A percentile compares a stretch with the other conserved stretches of the same genome.
These are phyloP conservation scores for Magnolia changhungtana DNA, from an alignment of 164 flowering plant species.

Conservation along the genomic window DNA sequence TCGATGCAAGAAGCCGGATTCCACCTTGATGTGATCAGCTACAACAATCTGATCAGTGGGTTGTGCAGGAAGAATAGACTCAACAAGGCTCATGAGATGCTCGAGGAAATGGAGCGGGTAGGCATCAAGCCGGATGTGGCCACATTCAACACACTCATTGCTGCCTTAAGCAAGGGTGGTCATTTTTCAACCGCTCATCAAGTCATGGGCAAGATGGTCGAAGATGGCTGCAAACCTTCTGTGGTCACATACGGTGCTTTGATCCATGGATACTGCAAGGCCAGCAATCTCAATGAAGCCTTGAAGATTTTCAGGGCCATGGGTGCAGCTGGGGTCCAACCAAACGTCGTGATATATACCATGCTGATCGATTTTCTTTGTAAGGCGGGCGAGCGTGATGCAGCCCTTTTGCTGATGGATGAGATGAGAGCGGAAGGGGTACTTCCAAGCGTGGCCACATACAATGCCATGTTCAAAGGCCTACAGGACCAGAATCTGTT, in stretches of 20 bases:
- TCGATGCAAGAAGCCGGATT: slow-evolving; percentile 65
- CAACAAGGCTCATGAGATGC: slow-evolving; percentile 51
- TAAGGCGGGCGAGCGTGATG: slow-evolving; percentile 42
- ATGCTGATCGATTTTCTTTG: slow-evolving; percentile 62
- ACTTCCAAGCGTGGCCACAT: slow-evolving; percentile 48
- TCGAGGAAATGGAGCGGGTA: slow-evolving; percentile 58
- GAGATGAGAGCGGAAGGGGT: slow-evolving; percentile 60
- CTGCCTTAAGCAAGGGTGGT: slow-evolving; percentile 52
- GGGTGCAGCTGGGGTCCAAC: slow-evolving; percentile 39
- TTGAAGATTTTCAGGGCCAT: slow-evolving; percentile 55
- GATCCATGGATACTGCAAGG: slow-evolving; percentile 59
- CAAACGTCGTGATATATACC: slow-evolving; percentile 73
- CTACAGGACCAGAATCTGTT: slow-evolving; percentile 46
- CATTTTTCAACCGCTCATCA: slow-evolving; percentile 39
- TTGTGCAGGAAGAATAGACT: slow-evolving; percentile 60
- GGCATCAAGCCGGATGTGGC: slow-evolving; percentile 50
- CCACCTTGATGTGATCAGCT: slow-evolving; percentile 45
- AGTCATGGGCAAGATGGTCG: slow-evolving; percentile 48
- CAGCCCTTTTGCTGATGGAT: slow-evolving; percentile 57
- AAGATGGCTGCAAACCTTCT: slow-evolving; percentile 46
- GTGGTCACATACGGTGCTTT: slow-evolving; percentile 75
- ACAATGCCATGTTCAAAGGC: slow-evolving; percentile 69
- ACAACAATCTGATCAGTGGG: slow-evolving; percentile 61
- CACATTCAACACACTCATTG: slow-evolving; percentile 72
- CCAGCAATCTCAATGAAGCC: slow-evolving; percentile 51